A percentile compares a stretch with the other conserved stretches of the same genome.
These are phyloP conservation scores for Penicillium aurantiogriseum DNA, from an alignment of 2,329 filamentous ascomycete species.

Conservation along the genomic window DNA sequence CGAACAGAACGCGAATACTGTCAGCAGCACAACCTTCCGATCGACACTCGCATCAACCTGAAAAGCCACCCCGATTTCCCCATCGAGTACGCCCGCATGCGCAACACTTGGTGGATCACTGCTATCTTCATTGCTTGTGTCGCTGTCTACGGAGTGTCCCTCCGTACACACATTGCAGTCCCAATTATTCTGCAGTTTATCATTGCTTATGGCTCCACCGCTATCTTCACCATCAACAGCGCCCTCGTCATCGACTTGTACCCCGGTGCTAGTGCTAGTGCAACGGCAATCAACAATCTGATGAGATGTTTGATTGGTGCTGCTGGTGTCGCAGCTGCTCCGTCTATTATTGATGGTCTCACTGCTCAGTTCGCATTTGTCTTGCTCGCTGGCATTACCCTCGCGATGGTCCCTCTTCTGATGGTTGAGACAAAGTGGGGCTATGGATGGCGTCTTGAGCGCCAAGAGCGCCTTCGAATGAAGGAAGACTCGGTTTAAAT, in stretches of 20 bases:
- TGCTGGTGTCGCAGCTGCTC: constrained; percentile 32
- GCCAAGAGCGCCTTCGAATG: constrained; percentile 17
- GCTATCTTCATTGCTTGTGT: constrained; percentile 38
- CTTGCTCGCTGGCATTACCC: constrained; percentile 30
- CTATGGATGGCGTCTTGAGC: constrained; percentile 28
- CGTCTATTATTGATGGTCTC: constrained; percentile 35
- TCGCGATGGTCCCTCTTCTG: constrained; percentile 26
- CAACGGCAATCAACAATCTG: constrained; percentile 39
- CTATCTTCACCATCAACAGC: constrained; percentile 37
- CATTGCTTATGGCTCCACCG: constrained; percentile 36
- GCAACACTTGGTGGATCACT: constrained; percentile 43
- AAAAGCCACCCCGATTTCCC: constrained; percentile 42
- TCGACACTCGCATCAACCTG: constrained; percentile 28
- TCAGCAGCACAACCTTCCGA: constrained; percentile 29
- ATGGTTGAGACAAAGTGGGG: constrained; percentile 29
- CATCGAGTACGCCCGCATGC: constrained; percentile 40
- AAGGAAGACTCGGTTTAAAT: constrained; percentile 6
- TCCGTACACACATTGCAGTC: constrained; percentile 31
- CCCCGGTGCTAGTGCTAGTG: constrained; percentile 35
- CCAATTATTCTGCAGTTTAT: constrained; percentile 42
- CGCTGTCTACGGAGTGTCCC: constrained; percentile 33
- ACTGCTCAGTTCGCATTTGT: constrained; percentile 31
- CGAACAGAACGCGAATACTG: constrained; percentile 35
- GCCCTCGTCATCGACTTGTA: constrained; percentile 42
- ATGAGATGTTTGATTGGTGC: constrained; percentile 40